Evolutionary conservation across 2,329 filamentous ascomycete species (phyloP).

Genomic region (Davidsoniella australis): DNA sequence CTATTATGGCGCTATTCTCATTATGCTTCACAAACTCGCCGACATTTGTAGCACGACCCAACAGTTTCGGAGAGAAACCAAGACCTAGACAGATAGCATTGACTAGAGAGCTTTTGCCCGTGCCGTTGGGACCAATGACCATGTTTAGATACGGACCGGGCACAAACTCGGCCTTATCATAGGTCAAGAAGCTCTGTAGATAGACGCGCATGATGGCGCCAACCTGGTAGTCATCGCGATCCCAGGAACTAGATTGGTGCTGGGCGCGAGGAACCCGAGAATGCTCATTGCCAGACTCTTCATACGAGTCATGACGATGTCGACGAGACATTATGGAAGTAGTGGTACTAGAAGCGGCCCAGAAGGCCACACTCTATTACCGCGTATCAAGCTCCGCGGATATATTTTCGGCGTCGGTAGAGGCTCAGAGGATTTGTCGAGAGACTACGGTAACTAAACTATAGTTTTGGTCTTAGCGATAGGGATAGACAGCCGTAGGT

Average conservation of each 20-base stretch:
- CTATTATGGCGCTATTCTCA: conserved; percentile 57
- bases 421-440: too few species aligned
- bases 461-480: too few species aligned
- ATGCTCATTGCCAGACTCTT: too few species aligned
- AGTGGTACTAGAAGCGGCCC: too few species aligned
- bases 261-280: too few species aligned
- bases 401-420: too few species aligned
- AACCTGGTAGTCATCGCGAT: conserved; percentile 34
- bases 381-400: too few species aligned
- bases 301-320: too few species aligned
- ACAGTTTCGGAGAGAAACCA: conserved; percentile 63
- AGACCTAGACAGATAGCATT: conserved; percentile 91
- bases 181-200: conserved; percentile 84
- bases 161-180: conserved; percentile 77
- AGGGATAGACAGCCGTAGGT: too few species aligned
- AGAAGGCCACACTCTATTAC: too few species aligned
- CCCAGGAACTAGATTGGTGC: conserved; percentile 14
- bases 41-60: conserved; percentile 71
- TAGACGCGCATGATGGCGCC: conserved; percentile 81
- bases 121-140: conserved; percentile 97
- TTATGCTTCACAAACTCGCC: conserved; percentile 92
- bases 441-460: too few species aligned
- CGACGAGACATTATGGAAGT: too few species aligned
- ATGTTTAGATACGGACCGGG: conserved; percentile 91
- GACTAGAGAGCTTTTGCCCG: conserved; percentile 91